Evolutionary conservation across 2,329 filamentous ascomycete genomes (phyloP).

Genomic region (Trichophyton simii): DNA sequence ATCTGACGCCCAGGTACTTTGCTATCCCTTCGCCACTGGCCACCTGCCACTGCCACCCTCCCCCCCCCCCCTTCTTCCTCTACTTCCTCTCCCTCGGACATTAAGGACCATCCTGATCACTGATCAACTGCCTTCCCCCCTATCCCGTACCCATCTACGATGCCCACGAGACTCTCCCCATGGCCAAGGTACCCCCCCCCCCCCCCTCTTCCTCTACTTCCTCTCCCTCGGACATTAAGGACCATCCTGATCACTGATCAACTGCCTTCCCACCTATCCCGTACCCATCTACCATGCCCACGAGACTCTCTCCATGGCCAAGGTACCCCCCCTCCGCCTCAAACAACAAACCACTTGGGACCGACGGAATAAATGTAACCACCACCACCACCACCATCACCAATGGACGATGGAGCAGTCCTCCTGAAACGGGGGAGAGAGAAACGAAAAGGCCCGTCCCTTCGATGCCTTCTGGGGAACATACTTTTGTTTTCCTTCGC

Average conservation of each 20-base stretch:
- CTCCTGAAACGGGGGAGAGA: not conserved
- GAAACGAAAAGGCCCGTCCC: not conserved
- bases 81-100: not conserved
- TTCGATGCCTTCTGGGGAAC: not conserved
- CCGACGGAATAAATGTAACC: not conserved
- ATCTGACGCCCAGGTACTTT: not conserved
- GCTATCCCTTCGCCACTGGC: not conserved
- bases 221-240: not conserved
- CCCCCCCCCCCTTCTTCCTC: not conserved
- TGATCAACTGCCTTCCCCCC: not conserved
- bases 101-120: conserved; percentile 2
- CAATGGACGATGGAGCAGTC: not conserved
- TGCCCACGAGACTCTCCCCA: not conserved
- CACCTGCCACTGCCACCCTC: not conserved
- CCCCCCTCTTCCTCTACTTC: not conserved
- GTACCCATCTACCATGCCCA: not conserved
- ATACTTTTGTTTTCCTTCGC: not conserved
- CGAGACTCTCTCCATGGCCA: not conserved
- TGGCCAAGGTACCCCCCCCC: not conserved
- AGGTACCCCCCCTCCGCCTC: not conserved
- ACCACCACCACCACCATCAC: too few species aligned
- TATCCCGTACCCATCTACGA: not conserved
- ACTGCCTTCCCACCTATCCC: not conserved
- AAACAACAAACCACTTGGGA: not conserved
- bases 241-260: conserved; percentile 3